A percentile compares a stretch with the other conserved stretches of the same genome.
These are phyloP conservation scores for Punctularia strigosozonata DNA, from an alignment of 768 basidiomycete species.

Conservation along the genomic window DNA sequence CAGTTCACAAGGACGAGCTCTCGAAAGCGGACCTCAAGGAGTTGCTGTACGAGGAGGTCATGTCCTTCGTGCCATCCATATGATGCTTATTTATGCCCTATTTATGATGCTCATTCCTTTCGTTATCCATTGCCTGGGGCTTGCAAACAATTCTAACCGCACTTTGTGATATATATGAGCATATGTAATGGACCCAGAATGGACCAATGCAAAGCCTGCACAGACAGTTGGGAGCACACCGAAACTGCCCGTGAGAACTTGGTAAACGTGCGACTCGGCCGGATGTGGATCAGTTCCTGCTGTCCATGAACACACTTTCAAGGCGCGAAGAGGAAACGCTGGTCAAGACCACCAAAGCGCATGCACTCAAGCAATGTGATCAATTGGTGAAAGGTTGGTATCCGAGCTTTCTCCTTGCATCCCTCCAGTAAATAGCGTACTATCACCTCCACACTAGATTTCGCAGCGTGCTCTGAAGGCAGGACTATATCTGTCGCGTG, in stretches of 20 bases:
- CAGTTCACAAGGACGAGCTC: conserved; percentile 64
- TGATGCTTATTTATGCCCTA: conserved; percentile 4
- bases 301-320: conserved; percentile 69
- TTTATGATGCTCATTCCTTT: too few species aligned
- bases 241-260: too few species aligned
- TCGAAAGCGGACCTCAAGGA: conserved; percentile 74
- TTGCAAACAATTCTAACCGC: too few species aligned
- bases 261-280: too few species aligned
- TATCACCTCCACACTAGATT: conserved; percentile 35
- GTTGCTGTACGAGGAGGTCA: conserved; percentile 75
- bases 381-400: conserved; percentile 55
- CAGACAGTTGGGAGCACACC: too few species aligned
- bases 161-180: too few species aligned
- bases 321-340: conserved; percentile 82
- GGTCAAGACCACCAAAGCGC: conserved; percentile 68
- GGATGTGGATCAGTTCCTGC: too few species aligned
- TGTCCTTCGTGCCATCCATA: conserved; percentile 58
- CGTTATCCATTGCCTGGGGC: too few species aligned
- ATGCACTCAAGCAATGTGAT: conserved; percentile 73
- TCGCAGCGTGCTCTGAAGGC: conserved; percentile 74
- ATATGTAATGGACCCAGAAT: too few species aligned
- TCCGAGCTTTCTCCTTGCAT: conserved; percentile 1
- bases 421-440: background rate
- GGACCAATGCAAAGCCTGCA: too few species aligned
- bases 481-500: conserved; percentile 78